These are phyloP conservation scores for Scedosporium boydii DNA, from an alignment of 2,329 filamentous ascomycete species.

Conservation along the genomic window DNA sequence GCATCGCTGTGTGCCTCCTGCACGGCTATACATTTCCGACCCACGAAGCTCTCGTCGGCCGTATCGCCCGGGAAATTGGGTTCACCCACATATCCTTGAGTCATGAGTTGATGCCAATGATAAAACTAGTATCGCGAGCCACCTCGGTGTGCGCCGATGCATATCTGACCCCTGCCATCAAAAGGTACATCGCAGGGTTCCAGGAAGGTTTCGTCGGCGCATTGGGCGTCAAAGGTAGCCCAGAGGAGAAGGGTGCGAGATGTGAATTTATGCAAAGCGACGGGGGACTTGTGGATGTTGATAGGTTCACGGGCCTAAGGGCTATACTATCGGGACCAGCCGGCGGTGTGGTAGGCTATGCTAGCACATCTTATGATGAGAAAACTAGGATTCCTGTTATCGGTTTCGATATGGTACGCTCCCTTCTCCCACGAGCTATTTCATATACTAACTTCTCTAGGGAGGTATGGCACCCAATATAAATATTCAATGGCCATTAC, in stretches of 20 bases:
- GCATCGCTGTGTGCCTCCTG: slow-evolving; percentile 84
- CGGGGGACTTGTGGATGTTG: slow-evolving; percentile 62
- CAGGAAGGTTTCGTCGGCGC: slow-evolving; percentile 61
- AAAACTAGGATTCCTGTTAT: slow-evolving; percentile 78
- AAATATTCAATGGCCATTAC: not conserved
- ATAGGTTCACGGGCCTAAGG: slow-evolving; percentile 73
- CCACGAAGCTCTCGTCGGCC: slow-evolving; percentile 71
- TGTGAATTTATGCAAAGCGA: slow-evolving; percentile 97
- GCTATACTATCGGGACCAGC: slow-evolving; percentile 85
- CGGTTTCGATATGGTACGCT: slow-evolving; percentile 72
- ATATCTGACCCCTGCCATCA: slow-evolving; percentile 31
- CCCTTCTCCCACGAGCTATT: not conserved
- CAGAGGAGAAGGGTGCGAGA: slow-evolving; percentile 58
- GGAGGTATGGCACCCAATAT: slow-evolving; percentile 41
- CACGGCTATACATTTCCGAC: slow-evolving; percentile 86
- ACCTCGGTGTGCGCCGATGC: slow-evolving; percentile 33
- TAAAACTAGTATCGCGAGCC: slow-evolving; percentile 33
- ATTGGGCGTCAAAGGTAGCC: slow-evolving; percentile 70
- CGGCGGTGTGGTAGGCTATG: slow-evolving; percentile 89
- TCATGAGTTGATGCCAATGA: slow-evolving; percentile 30
- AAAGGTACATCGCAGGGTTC: slow-evolving; percentile 29
- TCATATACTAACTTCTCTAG: slow-evolving; percentile 14
- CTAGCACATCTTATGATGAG: slow-evolving; percentile 80
- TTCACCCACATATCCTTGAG: slow-evolving; percentile 18
- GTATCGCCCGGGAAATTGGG: slow-evolving; percentile 68